Conservation (phyloP, 192 early-diverging fungal genomes). For the Phycomyces blakesleeanus region DNA sequence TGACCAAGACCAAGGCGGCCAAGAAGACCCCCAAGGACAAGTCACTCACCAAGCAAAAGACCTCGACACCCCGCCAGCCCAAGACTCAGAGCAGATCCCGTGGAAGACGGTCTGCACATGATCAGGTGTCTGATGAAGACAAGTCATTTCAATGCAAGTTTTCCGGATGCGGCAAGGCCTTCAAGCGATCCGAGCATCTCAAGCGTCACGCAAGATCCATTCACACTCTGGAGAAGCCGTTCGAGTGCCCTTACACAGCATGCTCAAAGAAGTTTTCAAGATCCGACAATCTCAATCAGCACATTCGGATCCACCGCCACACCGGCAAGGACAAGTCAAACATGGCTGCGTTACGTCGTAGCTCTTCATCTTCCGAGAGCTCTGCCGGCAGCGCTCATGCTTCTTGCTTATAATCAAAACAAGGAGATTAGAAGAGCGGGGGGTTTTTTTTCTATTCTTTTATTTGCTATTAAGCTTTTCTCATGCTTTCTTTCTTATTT, state of each 20-base stretch:
- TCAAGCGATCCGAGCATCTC: constrained; percentile 54
- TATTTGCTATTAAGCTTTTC: not conserved
- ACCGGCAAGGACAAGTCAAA: constrained; percentile 42
- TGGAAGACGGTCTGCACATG: constrained; percentile 42
- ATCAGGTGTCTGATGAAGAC: constrained; percentile 33
- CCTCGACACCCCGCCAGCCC: not conserved
- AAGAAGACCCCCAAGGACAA: constrained; percentile 7
- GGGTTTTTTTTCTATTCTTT: not conserved
- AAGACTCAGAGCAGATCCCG: constrained; percentile 21
- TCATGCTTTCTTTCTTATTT: not conserved
- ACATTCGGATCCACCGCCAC: constrained; percentile 51
- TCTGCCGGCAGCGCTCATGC: constrained; percentile 4
- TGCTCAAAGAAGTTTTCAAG: constrained; percentile 52
- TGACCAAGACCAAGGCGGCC: constrained; percentile 1
- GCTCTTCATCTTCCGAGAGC: not conserved
- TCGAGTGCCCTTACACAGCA: constrained; percentile 45
- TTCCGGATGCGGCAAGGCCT: constrained; percentile 46
- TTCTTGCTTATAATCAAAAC: not conserved
- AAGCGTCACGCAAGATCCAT: constrained; percentile 54
- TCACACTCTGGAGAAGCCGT: constrained; percentile 53
- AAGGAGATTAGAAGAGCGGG: too few relatives aligned
- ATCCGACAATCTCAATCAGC: constrained; percentile 52
- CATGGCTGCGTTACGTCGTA: not conserved
- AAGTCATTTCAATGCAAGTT: constrained; percentile 47
- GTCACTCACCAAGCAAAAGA: constrained; percentile 4